Conservation (phyloP, 805 yeast species). For the Saccharomycopsis javanensis region DNA sequence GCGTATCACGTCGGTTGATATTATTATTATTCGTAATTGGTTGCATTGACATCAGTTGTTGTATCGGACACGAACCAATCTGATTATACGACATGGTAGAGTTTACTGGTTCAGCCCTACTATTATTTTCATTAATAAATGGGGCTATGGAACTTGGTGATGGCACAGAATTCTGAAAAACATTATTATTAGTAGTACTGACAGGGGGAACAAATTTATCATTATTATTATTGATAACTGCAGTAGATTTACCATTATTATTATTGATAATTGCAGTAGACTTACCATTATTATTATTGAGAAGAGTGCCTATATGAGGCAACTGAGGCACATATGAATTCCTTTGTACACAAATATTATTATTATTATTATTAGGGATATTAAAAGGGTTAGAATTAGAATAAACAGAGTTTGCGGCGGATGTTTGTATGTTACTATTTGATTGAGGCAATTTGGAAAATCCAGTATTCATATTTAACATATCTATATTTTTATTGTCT, state of each 20-base stretch:
- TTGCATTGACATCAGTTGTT: background rate
- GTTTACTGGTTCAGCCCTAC: background rate
- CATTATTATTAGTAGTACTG: too few species aligned
- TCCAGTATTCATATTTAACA: background rate
- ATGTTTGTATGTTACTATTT: too few species aligned
- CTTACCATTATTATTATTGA: background rate
- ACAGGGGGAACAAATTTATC: too few species aligned
- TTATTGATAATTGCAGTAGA: background rate
- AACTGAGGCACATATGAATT: background rate
- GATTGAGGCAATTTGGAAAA: too few species aligned
- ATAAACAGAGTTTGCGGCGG: background rate
- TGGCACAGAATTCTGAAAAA: background rate
- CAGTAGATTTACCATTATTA: too few species aligned
- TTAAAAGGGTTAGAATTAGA: background rate
- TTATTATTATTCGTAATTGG: background rate
- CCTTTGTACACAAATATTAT: background rate
- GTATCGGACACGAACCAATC: background rate
- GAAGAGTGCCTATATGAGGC: background rate
- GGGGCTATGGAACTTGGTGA: background rate
- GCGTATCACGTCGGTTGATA: background rate
- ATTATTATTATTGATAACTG: too few species aligned
- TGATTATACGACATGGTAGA: background rate
- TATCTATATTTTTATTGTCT: background rate
- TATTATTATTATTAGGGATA: background rate
- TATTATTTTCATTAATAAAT: background rate